Evolutionary conservation across 2,329 filamentous ascomycete genomes (phyloP), one percentile per base, ranked within the genome.

Genomic region (Thielaviopsis ethacetica): DNA sequence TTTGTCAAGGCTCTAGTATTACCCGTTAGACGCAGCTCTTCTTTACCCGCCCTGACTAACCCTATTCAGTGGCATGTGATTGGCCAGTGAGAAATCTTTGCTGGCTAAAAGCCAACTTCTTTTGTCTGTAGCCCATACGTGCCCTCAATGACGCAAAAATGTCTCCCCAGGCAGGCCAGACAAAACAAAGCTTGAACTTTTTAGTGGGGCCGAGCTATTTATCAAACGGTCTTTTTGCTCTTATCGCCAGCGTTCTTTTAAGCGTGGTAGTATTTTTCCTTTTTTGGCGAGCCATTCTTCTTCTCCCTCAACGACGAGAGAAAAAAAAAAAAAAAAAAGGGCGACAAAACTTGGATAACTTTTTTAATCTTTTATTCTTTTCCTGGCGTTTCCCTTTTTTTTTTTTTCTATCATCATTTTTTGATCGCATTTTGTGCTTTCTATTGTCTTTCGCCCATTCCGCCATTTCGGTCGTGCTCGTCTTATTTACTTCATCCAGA

Each of bases 91-190:
- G 30, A 34, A 34, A 34, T 34, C 6, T 34, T 34, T 34, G 10
- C 19, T 24, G 15, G 2, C 41, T 56, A 53, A 34, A 53, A 41
- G 12, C 19, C 57, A 59, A 41, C 19, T 15, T 10, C 13, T 2
- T 26, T 17, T 4, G 13, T 53, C 15, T 34, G 10, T 10, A 34
- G 10, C 9, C 24, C 24, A 30, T 30, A 9, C 21, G 38, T 47
- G 24, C 13, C 38, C 26, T 30, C 34, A 30, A 61, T 58, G 56
- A 61, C 56, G 59, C 47, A 58, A 41, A 54, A 49, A 27, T n/a
- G n/a, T n/a, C n/a, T n/a, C n/a, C 19, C 17, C n/a, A 38, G 5
- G 27, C n/a, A 26, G 49, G 12, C 47, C 1, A 19, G 21, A 24
- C 22, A 26, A 24, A 44, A n/a, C n/a, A 27, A 24, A 44, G 50